Base-by-base conservation (phyloP, 192 early-diverging fungal genomes). In the Entrophospora sp. region DNA sequence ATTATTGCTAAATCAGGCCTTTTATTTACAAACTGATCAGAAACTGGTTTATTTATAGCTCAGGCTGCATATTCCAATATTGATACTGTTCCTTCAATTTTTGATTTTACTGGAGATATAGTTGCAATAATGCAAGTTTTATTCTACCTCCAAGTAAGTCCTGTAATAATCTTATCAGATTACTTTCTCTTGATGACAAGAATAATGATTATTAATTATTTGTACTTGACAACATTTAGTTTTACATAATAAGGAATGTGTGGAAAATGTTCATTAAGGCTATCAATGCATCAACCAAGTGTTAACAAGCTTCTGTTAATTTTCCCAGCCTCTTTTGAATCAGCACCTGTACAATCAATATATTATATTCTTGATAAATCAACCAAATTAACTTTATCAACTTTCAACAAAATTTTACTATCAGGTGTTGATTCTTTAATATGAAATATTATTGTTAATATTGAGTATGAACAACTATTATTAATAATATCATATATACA, bases 121-220 rank as follows among this genome's bases (percentile, higher is more conserved):
- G 94, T 95, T 13, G 94, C 96, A 42, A 98, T 93, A 66, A 98
- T 93, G 65, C 93, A 95, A 0, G 96, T 96, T 53, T 92, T 93
- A 14, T 96, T 42, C 83, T 74, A 0, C 96, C 96, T 63, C 88
- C 89, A 0, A 91, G 78, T 1, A 94, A 97, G 77, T 96, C 94
- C 73, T 93, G 89, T 18, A 98, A 69, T 0, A 98, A 74, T 6
- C 93, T 72, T 0, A 94, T 98, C 32, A 98, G 73, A 71, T 95
- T 98, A 71, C 88, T 91, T 62, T 87, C 83, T 40, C 90, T 80
- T 52, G 14, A 59, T 31, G 34, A 3, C 8, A 30, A 37, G 5
- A 22, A 24, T 35, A 45, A 34, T 66, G 20, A 48, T 40, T n/a
- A n/a, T n/a, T n/a, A n/a, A n/a, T n/a, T n/a, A n/a, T n/a, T n/a